These are phyloP conservation scores for Claviceps purpurea DNA, from an alignment of 2,329 filamentous ascomycete genomes.

Conservation along the genomic window DNA sequence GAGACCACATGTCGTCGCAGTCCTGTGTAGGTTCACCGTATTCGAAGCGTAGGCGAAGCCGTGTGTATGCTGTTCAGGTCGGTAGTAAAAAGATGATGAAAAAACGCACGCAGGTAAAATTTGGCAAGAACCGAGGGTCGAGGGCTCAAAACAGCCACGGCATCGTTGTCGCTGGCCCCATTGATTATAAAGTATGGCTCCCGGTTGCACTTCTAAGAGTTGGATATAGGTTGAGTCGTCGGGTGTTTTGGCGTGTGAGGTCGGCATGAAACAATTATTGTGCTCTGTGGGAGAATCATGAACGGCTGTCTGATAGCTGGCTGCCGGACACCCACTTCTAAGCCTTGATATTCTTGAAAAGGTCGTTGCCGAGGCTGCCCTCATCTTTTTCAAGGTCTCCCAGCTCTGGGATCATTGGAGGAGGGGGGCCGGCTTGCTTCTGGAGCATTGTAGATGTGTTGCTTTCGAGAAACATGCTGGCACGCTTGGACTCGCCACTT, in stretches of 20 bases:
- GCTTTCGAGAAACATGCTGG: conserved; percentile 30
- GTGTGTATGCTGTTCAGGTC: background rate
- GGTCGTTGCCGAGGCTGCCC: conserved; percentile 33
- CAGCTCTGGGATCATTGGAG: conserved; percentile 48
- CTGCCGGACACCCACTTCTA: background rate
- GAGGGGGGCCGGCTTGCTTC: conserved; percentile 36
- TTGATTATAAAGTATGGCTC: conserved; percentile 5
- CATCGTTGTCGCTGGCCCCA: conserved; percentile 15
- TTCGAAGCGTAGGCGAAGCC: background rate
- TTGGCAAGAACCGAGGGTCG: conserved; percentile 9
- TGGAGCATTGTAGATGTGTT: conserved; percentile 12
- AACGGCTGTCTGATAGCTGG: background rate
- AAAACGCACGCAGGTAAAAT: conserved; percentile 1
- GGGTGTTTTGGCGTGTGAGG: background rate
- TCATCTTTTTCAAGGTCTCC: conserved; percentile 36
- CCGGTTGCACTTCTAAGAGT: background rate
- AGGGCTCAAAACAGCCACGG: conserved; percentile 7
- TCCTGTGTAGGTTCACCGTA: background rate
- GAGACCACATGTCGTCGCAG: background rate
- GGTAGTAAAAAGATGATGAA: background rate
- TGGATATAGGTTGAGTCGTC: background rate
- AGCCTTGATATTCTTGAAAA: conserved; percentile 49
- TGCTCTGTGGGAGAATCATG: background rate
- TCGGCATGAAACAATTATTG: background rate
- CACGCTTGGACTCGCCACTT: conserved; percentile 24